Conservation (phyloP, 805 yeast species). For the Nakazawaea populi region DNA sequence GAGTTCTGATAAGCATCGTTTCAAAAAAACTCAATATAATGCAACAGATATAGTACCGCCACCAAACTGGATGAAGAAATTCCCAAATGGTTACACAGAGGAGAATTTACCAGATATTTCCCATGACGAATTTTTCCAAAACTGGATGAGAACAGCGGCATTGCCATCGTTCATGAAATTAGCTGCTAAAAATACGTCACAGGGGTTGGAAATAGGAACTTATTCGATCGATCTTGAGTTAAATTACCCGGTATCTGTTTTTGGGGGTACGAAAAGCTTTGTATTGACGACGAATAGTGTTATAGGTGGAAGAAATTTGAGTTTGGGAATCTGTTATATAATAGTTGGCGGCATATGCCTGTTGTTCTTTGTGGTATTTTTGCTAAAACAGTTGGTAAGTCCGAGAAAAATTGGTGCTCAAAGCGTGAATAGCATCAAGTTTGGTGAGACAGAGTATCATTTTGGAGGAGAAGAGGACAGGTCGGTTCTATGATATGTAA, state of each 20-base stretch:
- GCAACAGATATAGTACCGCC: slow-evolving; percentile 82
- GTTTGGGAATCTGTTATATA: slow-evolving; percentile 79
- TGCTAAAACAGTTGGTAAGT: slow-evolving; percentile 73
- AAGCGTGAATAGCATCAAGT: slow-evolving; percentile 21
- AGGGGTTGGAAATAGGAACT: slow-evolving; percentile 53
- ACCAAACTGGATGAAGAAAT: slow-evolving; percentile 77
- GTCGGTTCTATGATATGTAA: neutral
- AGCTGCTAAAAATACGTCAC: slow-evolving; percentile 65
- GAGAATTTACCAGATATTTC: slow-evolving; percentile 74
- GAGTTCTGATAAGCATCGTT: slow-evolving; percentile 69
- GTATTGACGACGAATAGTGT: slow-evolving; percentile 77
- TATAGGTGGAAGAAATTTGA: slow-evolving; percentile 83
- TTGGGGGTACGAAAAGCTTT: slow-evolving; percentile 85
- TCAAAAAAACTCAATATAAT: slow-evolving; percentile 65
- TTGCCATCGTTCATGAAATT: slow-evolving; percentile 83
- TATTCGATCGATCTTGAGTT: slow-evolving; percentile 63
- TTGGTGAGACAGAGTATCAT: slow-evolving; percentile 9
- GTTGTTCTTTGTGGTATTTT: slow-evolving; percentile 66
- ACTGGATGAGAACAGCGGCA: slow-evolving; percentile 98
- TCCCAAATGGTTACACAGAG: slow-evolving; percentile 85
- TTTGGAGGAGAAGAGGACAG: slow-evolving; percentile 4
- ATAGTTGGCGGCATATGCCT: slow-evolving; percentile 77
- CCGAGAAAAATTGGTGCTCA: slow-evolving; percentile 88
- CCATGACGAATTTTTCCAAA: slow-evolving; percentile 79
- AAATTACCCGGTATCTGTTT: slow-evolving; percentile 76